Base-by-base conservation (phyloP, 306 rosid genomes). In the Medicago truncatula region DNA sequence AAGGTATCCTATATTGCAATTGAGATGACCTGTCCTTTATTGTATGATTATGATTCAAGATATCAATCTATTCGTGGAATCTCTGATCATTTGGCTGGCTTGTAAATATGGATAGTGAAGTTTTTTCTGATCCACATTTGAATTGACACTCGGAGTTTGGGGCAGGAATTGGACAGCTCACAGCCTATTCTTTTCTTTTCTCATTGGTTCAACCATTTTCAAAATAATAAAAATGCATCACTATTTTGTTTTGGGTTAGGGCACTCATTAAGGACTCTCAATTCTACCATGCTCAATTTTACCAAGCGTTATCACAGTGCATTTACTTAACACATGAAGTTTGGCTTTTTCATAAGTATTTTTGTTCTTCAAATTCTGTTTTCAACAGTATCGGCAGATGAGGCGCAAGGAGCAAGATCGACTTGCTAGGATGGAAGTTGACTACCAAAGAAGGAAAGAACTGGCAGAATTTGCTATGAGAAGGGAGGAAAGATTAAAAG, bases 341-440 rank as follows among this genome's bases (percentile, higher is more conserved):
- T 38, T 16, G 49, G 18, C 16, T 10, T 70, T 70, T 70, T 34
- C 12, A 3, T 62, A 14, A 58, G 12, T 76, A 28, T 17, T 73
- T 44, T 8, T 68, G 6, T 31, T 64, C 74, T 80, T 79, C 50
- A 15, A 65, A 74, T 78, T 68, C 18, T 59, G 76, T 80, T 79
- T 60, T 23, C 77, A 56, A 81, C 87, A 88, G 98, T 95, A 95
- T 84, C 91, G 97, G 52, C 98, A 95, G 69, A 95, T 85, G 97
- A 87, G 98, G 83, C 92, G 97, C 70, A 95, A 83, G 86, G 98
- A 95, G 84, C 98, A 95, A 84, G 97, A 95, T 66, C 87, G 97
- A 75, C 88, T 95, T 72, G 83, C 97, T 53, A 89, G 98, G 85
- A 90, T 95, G 98, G 98, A 95, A 14, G 88, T 67, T 6, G 97